Base-by-base conservation (phyloP, 345 rosid species). In the Citrus cavaleriei region DNA sequence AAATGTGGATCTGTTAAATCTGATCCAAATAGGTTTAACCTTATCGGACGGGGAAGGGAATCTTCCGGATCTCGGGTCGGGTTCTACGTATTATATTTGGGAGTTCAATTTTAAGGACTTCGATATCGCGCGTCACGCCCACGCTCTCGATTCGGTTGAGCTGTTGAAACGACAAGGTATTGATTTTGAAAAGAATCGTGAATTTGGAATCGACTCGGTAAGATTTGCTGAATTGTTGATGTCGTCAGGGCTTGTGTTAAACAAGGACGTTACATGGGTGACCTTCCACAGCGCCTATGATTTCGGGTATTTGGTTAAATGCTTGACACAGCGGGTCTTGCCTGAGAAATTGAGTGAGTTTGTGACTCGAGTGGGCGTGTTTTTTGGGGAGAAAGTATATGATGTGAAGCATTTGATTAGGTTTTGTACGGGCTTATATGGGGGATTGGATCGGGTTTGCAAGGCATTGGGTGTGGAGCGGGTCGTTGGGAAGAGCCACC, bases 261-360 rank as follows among this genome's bases (percentile, higher is more conserved):
- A 84, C 78, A 79, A 83, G 4, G 60, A 78, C 3, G 88, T 91
- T n/a, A 90, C 86, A 55, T 91, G 95, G 95, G 91, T 91, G 22
- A 86, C 93, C 25, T 91, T 91, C 75, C 95, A 91, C 64, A 81
- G 95, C 77, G 90, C 89, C 22, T 89, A 88, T 54, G 94, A 91
- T 82, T 91, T 91, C 46, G 91, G 91, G 40, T 91, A 91, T 86
- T 76, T 91, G 30, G 85, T 91, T 38, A 91, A 91, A 70, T 83
- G 87, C 57, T 83, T 91, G 78, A 90, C 90, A n/a, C 84, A 76
- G 49, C 46, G 77, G 30, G 19, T 34, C 1, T 54, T 86, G 60
- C 95, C 93, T 2, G 73, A 37, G 55, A 75, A 77, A 37, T 82
- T 90, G 40, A 54, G 69, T 21, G 85, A 80, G 61, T 90, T 91